Base-by-base conservation (phyloP, 129 eudicot species). In the Smallanthus sonchifolius region DNA sequence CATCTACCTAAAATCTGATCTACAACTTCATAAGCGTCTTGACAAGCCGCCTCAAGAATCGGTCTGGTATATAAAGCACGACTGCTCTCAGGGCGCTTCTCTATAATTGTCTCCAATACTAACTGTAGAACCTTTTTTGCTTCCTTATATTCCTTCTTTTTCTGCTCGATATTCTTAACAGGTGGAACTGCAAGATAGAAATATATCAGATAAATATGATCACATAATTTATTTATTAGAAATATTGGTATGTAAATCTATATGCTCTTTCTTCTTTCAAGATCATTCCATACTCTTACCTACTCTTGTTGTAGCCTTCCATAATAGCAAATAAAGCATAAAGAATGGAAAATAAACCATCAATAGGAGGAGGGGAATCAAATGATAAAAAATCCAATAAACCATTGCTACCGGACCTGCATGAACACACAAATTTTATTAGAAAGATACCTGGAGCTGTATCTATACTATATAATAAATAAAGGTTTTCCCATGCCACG, bases 11-110 rank as follows among this genome's bases (percentile, higher is more conserved):
- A 32, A 75, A 63, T 75, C 63, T 62, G 72, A 10, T 45, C 62
- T 6, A 75, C 72, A n/a, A 75, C 56, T 32, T 75, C 72, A 39
- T 35, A 55, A 71, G 76, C 65, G 54, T 39, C 28, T 9, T 71
- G 76, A 17, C 64, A 5, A 54, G 76, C 65, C 0, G 76, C 76
- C 16, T 55, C 65, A 54, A 71, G 65, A 54, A 71, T 20, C 10
- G 76, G 65, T 11, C 3, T 35, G 47, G 11, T 17, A 11, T 34
- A 51, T 8, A 5, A 6, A 5, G 5, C 3, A 35, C 1, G 36
- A 52, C 14, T 10, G 0, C 7, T 16, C 6, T 14, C 17, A 11
- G 51, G 70, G 47, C 1, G 7, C 17, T 0, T 11, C 20, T 19
- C 4, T 6, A 14, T 5, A 3, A 71, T 51, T 36, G 37, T 10